Conservation (phyloP, 2,329 filamentous ascomycete genomes). For the Dactylellina sp. region DNA sequence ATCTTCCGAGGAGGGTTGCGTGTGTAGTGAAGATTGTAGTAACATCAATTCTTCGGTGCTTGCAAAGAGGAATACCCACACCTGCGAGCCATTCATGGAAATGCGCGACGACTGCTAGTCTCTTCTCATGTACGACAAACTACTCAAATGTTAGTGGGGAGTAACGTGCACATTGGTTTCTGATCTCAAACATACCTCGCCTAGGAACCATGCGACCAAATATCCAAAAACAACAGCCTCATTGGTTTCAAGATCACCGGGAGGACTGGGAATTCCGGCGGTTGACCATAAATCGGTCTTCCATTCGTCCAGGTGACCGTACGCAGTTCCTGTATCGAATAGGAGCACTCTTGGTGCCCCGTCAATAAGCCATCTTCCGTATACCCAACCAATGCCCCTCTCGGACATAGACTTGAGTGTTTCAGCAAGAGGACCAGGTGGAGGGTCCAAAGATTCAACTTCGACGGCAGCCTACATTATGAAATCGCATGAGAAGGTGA, state of each 20-base stretch:
- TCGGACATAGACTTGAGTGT: conserved; percentile 95
- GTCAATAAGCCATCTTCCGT: conserved; percentile 97
- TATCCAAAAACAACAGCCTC: conserved; percentile 98
- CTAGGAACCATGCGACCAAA: conserved; percentile 95
- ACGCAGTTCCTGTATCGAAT: conserved; percentile 94
- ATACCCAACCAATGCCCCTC: conserved; percentile 87
- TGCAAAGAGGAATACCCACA: conserved; percentile 89
- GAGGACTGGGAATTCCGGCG: conserved; percentile 91
- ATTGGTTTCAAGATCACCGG: conserved; percentile 92
- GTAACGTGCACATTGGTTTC: conserved; percentile 12
- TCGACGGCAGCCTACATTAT: conserved; percentile 86
- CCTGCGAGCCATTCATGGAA: conserved; percentile 99
- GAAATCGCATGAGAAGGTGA: neutral
- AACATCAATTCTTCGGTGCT: conserved; percentile 93
- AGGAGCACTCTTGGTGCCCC: conserved; percentile 92
- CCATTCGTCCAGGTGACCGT: conserved; percentile 93
- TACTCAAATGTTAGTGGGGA: conserved; percentile 63
- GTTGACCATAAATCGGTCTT: conserved; percentile 94
- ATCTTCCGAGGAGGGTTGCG: conserved; percentile 92
- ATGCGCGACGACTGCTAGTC: conserved; percentile 91
- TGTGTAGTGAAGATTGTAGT: conserved; percentile 99
- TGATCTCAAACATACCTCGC: conserved; percentile 75
- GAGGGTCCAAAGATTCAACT: conserved; percentile 90
- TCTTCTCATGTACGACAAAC: conserved; percentile 94
- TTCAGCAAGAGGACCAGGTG: conserved; percentile 78